A percentile compares a stretch with the other conserved stretches of the same genome.
Conservation (phyloP, 1,284 basidiomycete genomes). For the Jaminaea rosea region DNA sequence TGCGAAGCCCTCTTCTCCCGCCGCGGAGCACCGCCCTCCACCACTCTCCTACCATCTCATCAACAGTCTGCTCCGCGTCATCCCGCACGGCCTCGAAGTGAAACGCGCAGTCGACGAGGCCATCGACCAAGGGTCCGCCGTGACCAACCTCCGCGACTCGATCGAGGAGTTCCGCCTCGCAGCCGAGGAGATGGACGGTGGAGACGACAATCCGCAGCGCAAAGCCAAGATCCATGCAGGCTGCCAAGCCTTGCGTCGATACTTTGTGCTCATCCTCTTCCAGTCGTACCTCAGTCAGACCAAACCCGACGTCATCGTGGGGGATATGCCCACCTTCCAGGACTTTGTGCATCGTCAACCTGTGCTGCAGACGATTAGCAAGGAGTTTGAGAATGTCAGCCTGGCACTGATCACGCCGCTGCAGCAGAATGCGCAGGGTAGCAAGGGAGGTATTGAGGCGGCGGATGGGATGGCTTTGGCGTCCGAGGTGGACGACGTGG, state of each 20-base stretch:
- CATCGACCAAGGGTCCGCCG: slow-evolving; percentile 67
- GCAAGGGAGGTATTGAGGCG: background rate
- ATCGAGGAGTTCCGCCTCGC: slow-evolving; percentile 69
- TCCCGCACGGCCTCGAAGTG: slow-evolving; percentile 76
- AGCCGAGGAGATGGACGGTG: slow-evolving; percentile 68
- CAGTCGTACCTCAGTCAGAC: slow-evolving; percentile 84
- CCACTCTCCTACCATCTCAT: slow-evolving; percentile 56
- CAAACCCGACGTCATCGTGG: slow-evolving; percentile 56
- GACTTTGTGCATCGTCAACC: slow-evolving; percentile 36
- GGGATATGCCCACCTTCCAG: slow-evolving; percentile 34
- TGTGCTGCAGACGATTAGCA: slow-evolving; percentile 93
- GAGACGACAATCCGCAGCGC: slow-evolving; percentile 65
- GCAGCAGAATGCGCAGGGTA: slow-evolving; percentile 51
- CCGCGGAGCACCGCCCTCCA: background rate
- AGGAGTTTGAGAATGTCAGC: slow-evolving; percentile 73
- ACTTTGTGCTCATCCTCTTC: slow-evolving; percentile 87
- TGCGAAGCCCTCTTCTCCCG: background rate
- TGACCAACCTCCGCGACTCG: slow-evolving; percentile 72
- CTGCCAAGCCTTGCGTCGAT: slow-evolving; percentile 48
- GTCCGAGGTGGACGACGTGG: slow-evolving; percentile 50
- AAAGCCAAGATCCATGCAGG: slow-evolving; percentile 56
- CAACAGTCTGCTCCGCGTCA: slow-evolving; percentile 71
- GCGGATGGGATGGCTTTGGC: slow-evolving; percentile 65
- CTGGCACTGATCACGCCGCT: slow-evolving; percentile 75
- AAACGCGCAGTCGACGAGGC: slow-evolving; percentile 82